phyloP scores from a whole-genome alignment of 768 basidiomycete genomes.

The Termitomyces sp. region DNA sequence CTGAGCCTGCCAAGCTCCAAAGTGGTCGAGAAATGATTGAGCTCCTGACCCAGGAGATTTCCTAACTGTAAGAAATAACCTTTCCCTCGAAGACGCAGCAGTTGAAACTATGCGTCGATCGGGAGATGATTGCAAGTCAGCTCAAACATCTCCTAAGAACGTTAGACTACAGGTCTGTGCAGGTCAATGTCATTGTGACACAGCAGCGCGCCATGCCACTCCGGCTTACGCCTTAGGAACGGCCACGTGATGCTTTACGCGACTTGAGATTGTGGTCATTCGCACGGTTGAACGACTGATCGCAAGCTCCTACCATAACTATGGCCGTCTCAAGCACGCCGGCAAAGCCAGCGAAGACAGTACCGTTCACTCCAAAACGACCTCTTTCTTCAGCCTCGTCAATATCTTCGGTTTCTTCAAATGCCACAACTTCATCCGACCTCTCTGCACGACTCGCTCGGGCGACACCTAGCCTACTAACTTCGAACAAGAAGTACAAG shows the following conservation, averaged over 20 bases:
- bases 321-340: constrained; percentile 26
- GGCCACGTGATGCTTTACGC: constrained; percentile 13
- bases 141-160: no score
- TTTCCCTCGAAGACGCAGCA: no score
- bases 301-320: not conserved
- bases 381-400: constrained; percentile 32
- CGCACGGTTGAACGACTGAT: constrained; percentile 14
- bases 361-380: constrained; percentile 56
- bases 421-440: constrained; percentile 22
- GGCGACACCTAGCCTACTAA: constrained; percentile 22
- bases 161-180: no score
- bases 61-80: no score
- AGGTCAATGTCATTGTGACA: no score
- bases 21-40: no score
- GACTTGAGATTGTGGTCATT: not conserved
- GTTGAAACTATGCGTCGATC: no score
- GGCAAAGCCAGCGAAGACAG: constrained; percentile 34
- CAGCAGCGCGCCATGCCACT: no score
- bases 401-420: constrained; percentile 22
- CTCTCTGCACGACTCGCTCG: constrained; percentile 27
- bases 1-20: no score
- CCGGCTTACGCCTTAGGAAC: no score
- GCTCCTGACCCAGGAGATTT: no score
- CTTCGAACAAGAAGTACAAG: constrained; percentile 65
- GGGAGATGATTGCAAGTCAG: no score